These are phyloP conservation scores for Trichosporon sp. DNA, from an alignment of 1,284 basidiomycete genomes.

Conservation along the genomic window DNA sequence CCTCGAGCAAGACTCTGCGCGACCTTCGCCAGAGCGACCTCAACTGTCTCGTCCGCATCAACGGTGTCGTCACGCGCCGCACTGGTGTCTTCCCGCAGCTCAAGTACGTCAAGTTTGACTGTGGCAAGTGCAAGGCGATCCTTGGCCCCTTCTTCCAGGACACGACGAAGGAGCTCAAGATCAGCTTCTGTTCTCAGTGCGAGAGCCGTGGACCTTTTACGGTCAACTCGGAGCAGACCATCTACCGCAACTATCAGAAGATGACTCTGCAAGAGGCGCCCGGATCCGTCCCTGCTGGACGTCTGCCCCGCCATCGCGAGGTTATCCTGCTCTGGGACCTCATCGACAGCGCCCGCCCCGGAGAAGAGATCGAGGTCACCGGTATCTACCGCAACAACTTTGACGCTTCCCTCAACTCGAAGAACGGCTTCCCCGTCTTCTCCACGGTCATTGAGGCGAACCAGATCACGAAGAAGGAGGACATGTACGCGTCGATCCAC, in stretches of 20 bases:
- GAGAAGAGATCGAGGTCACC: slow-evolving; percentile 97
- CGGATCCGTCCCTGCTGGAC: slow-evolving; percentile 96
- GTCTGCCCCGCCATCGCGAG: slow-evolving; percentile 92
- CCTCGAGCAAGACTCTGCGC: slow-evolving; percentile 82
- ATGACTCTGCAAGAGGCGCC: slow-evolving; percentile 98
- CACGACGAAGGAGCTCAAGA: slow-evolving; percentile 87
- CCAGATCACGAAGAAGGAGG: slow-evolving; percentile 95
- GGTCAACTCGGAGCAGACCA: slow-evolving; percentile 96
- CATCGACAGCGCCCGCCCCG: slow-evolving; percentile 96
- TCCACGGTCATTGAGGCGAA: slow-evolving; percentile 98
- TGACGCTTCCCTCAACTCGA: slow-evolving; percentile 94
- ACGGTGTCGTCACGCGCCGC: slow-evolving; percentile 94
- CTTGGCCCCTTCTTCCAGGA: slow-evolving; percentile 98
- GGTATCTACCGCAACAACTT: slow-evolving; percentile 99
- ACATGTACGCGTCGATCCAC: slow-evolving; percentile 88
- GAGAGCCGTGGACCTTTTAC: slow-evolving; percentile 92
- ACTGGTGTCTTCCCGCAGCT: slow-evolving; percentile 97
- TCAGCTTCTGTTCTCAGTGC: slow-evolving; percentile 92
- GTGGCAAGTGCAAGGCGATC: slow-evolving; percentile 84
- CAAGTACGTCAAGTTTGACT: slow-evolving; percentile 99
- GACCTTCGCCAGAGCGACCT: slow-evolving; percentile 90
- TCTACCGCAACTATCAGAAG: slow-evolving; percentile 98
- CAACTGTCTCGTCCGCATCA: slow-evolving; percentile 92
- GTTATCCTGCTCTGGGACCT: slow-evolving; percentile 97
- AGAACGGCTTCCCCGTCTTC: slow-evolving; percentile 99